Evolutionary conservation across 192 early-diverging fungal species (phyloP).

Genomic region (Coemansia sp.): DNA sequence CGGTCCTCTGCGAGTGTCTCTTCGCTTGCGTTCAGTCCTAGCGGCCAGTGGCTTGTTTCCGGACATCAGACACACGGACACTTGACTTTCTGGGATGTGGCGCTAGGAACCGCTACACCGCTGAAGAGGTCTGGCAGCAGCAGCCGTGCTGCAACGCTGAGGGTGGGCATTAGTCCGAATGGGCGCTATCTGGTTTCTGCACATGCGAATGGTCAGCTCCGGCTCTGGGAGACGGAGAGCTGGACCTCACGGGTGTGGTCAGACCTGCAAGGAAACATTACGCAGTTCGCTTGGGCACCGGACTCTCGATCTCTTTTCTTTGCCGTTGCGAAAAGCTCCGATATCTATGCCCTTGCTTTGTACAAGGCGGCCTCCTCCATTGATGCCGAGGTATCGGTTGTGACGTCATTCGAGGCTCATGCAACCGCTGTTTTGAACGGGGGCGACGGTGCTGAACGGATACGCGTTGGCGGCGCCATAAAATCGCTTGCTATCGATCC

Average conservation of each 20-base stretch:
- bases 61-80: conserved; percentile 46
- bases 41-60: conserved; percentile 49
- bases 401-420: conserved; percentile 36
- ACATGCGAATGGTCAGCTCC: conserved; percentile 47
- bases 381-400: conserved; percentile 37
- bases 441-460: conserved; percentile 16
- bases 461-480: conserved; percentile 47
- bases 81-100: conserved; percentile 52
- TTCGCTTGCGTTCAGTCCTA: conserved; percentile 38
- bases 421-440: conserved; percentile 19
- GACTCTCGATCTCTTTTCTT: conserved; percentile 53
- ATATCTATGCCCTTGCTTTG: conserved; percentile 44
- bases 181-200: conserved; percentile 37
- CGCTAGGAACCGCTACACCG: conserved; percentile 45
- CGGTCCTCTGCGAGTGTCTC: conserved; percentile 42
- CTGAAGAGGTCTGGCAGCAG: conserved; percentile 43
- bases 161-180: conserved; percentile 36
- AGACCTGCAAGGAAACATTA: conserved; percentile 26
- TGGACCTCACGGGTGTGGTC: conserved; percentile 54
- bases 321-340: conserved; percentile 17
- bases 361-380: conserved; percentile 41
- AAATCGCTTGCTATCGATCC: conserved; percentile 48
- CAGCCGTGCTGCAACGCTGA: conserved; percentile 27
- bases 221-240: conserved; percentile 52
- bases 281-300: conserved; percentile 45